Base-by-base conservation (phyloP, 2,329 filamentous ascomycete species). In the Cladosporium cucumerinum region DNA sequence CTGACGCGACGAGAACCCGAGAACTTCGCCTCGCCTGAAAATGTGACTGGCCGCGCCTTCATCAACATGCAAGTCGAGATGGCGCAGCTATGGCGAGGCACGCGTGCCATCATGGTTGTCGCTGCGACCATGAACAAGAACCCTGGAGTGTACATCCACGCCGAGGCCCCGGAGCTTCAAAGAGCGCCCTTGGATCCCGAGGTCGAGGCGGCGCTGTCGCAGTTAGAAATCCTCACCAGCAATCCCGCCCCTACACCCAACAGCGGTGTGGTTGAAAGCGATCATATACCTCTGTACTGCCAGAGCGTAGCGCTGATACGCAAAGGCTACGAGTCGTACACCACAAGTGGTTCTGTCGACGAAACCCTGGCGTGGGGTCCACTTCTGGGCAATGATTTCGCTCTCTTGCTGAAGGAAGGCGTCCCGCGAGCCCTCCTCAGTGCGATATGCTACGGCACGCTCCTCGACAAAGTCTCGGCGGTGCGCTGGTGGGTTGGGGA, bases 61-160 rank as follows among this genome's bases (percentile, higher is more conserved):
- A 54, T 55, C 25, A 43, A 39, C 49, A 62, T 62, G 60, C 49
- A 55, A n/a, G 49, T 55, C 30, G 60, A 54, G 23, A 43, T 62
- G 2, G 49, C 60, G n/a, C 49, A 46, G 32, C 60, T 62, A 2
- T 62, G 49, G 60, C 49, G 49, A 21, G 60, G 60, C 25, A 55
- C 60, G 2, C 32, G 36, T 16, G 49, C 60, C 49, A 62, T 62
- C n/a, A 46, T 48, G 49, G 10, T 32, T 1, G 16, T 34, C 34
- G 60, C 49, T 12, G 11, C 6, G 1, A 32, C 14, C 16, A 23
- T 62, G 34, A 10, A 12, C 23, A 25, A 36, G 11, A 30, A 30
- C 4, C 5, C n/a, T 3, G n/a, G 5, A 3, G 36, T 58, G 2
- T 58, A 58, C 34, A 21, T 14, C 14, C 12, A 25, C 23, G 10